Percentiles rank a stretch among this genome's conserved stretches.
Evolutionary conservation across 768 basidiomycete species (phyloP).

Genomic region (Kwoniella sp.): DNA sequence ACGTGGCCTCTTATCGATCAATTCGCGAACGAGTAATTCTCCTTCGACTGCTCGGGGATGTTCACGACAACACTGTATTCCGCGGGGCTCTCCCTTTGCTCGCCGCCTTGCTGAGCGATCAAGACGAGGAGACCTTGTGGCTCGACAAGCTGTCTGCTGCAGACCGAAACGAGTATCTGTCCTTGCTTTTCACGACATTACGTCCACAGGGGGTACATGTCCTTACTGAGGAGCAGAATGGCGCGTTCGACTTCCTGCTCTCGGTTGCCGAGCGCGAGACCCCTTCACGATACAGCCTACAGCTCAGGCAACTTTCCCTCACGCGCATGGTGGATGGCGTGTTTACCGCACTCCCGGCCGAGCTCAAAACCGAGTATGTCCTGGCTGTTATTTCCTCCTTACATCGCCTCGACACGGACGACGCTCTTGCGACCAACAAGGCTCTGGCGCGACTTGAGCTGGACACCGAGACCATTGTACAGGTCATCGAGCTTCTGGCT

Average conservation of each 20-base stretch:
- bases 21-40: conserved; percentile 57
- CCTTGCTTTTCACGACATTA: conserved; percentile 21
- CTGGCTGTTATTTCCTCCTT: conserved; percentile 57
- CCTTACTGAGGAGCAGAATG: conserved; percentile 20
- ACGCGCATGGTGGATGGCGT: conserved; percentile 52
- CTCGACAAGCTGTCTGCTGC: not conserved
- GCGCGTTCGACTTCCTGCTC: conserved; percentile 34
- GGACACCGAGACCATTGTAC: conserved; percentile 14
- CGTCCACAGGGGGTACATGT: conserved; percentile 9
- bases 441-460: conserved; percentile 17
- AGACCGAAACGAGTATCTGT: conserved; percentile 16
- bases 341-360: conserved; percentile 57
- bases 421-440: conserved; percentile 14
- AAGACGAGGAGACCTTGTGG: conserved; percentile 21
- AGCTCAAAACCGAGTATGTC: conserved; percentile 60
- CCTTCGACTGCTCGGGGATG: conserved; percentile 54
- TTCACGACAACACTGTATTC: conserved; percentile 57
- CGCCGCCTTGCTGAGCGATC: conserved; percentile 39
- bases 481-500: conserved; percentile 14
- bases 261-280: not conserved
- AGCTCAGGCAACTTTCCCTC: conserved; percentile 18
- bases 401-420: conserved; percentile 17
- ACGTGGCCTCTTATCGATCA: conserved; percentile 61
- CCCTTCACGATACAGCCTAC: not conserved
- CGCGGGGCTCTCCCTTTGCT: conserved; percentile 62